Percentiles rank a stretch among this genome's conserved stretches.
Conservation (phyloP, 495 filamentous ascomycete genomes). For the Penicillium flavigenum region DNA sequence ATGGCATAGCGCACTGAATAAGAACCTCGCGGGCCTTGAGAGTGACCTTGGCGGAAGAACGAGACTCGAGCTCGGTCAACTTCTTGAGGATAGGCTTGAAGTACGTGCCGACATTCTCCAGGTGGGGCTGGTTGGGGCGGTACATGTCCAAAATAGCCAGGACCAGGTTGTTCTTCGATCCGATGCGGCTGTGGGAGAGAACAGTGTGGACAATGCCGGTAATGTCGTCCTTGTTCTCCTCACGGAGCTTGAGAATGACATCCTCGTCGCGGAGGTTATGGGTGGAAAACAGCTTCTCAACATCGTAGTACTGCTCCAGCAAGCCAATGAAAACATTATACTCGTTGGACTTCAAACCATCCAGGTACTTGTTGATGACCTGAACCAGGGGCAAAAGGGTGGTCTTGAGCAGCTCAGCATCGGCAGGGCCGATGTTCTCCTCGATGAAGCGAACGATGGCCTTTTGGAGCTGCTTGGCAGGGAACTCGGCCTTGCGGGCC, state of each 20-base stretch:
- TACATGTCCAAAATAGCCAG: slow-evolving; percentile 92
- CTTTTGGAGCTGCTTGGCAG: slow-evolving; percentile 82
- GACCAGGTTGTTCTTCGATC: slow-evolving; percentile 91
- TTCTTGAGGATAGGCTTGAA: slow-evolving; percentile 81
- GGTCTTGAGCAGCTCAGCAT: slow-evolving; percentile 68
- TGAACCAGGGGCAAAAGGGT: slow-evolving; percentile 74
- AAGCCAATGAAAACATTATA: slow-evolving; percentile 76
- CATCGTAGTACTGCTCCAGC: slow-evolving; percentile 73
- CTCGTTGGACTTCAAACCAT: slow-evolving; percentile 90
- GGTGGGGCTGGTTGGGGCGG: slow-evolving; percentile 87
- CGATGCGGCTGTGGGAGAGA: slow-evolving; percentile 88
- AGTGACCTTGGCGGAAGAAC: slow-evolving; percentile 89
- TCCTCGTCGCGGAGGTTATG: slow-evolving; percentile 87
- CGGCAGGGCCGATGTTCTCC: slow-evolving; percentile 70
- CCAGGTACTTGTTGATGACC: slow-evolving; percentile 78
- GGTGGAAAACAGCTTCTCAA: slow-evolving; percentile 84
- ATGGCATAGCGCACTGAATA: slow-evolving; percentile 94
- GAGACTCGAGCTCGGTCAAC: slow-evolving; percentile 87
- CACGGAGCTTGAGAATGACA: slow-evolving; percentile 88
- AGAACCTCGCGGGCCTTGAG: slow-evolving; percentile 95
- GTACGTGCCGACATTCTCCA: slow-evolving; percentile 82
- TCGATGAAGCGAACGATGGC: slow-evolving; percentile 84
- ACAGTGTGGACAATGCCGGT: slow-evolving; percentile 78
- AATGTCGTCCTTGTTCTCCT: slow-evolving; percentile 93
- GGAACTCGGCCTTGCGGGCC: slow-evolving; percentile 80